Conservation (phyloP, 2,329 filamentous ascomycete species). For the Paraphaeosphaeria sporulosa region DNA sequence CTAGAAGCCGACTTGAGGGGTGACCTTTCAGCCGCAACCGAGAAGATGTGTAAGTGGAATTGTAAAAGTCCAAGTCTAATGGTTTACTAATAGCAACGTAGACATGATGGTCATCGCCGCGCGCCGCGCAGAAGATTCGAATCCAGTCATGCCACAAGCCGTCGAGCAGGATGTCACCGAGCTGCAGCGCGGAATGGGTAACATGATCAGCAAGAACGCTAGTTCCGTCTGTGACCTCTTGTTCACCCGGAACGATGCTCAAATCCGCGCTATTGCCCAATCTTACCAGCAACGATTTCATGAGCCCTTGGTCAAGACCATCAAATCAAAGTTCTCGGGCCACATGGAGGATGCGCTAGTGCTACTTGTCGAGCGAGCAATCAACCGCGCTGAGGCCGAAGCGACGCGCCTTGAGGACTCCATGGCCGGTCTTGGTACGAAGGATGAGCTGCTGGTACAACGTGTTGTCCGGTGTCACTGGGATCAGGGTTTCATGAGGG, state of each 20-base stretch:
- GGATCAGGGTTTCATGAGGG: constrained; percentile 76
- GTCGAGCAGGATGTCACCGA: constrained; percentile 79
- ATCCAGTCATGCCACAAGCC: constrained; percentile 74
- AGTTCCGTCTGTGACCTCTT: constrained; percentile 81
- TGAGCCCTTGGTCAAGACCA: constrained; percentile 72
- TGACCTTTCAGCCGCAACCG: constrained; percentile 86
- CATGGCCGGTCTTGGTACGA: constrained; percentile 88
- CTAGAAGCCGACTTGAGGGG: constrained; percentile 77
- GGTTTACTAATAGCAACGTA: neutral
- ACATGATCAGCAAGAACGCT: constrained; percentile 75
- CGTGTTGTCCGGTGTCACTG: constrained; percentile 85
- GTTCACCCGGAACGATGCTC: constrained; percentile 76
- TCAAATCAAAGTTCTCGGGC: constrained; percentile 84
- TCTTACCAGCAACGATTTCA: constrained; percentile 78
- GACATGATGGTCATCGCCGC: constrained; percentile 79
- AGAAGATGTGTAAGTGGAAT: constrained; percentile 67
- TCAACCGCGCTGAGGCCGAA: constrained; percentile 84
- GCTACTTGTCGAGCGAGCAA: constrained; percentile 77
- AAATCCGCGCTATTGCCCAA: constrained; percentile 81
- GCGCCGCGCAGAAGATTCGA: constrained; percentile 77
- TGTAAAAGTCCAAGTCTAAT: too few species aligned
- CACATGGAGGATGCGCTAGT: constrained; percentile 90
- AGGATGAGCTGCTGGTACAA: constrained; percentile 79
- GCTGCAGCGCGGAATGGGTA: constrained; percentile 73
- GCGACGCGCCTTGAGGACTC: constrained; percentile 82